These are phyloP conservation scores for Gilbertella persicaria DNA, from an alignment of 371 early-diverging fungal species.

Conservation along the genomic window DNA sequence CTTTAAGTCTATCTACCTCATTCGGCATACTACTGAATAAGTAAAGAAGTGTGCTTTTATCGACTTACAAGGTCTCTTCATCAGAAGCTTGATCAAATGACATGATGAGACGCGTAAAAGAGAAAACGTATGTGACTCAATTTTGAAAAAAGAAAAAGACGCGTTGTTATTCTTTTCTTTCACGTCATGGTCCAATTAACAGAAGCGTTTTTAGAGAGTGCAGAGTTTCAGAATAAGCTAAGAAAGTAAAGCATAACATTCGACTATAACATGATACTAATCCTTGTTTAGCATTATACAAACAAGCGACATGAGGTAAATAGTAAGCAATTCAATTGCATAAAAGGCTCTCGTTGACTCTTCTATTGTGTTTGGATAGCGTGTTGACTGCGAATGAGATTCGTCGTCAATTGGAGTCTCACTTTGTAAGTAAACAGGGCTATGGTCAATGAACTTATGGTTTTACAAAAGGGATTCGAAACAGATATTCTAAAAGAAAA, in stretches of 20 bases:
- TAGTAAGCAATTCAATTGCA: not conserved
- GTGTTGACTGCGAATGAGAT: slow-evolving; percentile 11
- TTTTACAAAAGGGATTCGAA: slow-evolving; percentile 18
- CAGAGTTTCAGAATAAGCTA: slow-evolving; percentile 2
- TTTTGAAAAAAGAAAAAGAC: not conserved
- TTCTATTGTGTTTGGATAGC: not conserved
- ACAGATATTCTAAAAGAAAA: slow-evolving; percentile 22
- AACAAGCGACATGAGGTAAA: slow-evolving; percentile 11
- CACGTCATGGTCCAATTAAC: not conserved
- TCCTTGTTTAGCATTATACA: slow-evolving; percentile 8
- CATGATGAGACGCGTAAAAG: too few relatives aligned
- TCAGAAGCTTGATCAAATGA: not conserved
- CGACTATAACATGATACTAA: not conserved
- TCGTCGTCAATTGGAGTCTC: slow-evolving; percentile 5
- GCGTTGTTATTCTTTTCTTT: not conserved
- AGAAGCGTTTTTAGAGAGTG: not conserved
- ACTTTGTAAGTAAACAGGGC: slow-evolving; percentile 11
- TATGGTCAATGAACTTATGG: too few relatives aligned
- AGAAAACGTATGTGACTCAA: not conserved
- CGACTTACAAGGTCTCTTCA: not conserved
- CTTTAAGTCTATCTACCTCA: slow-evolving; percentile 14
- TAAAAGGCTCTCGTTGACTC: not conserved
- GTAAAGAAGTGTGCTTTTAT: not conserved
- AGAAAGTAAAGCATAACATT: not conserved
- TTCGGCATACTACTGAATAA: slow-evolving; percentile 4